Conservation (phyloP, 1,284 basidiomycete species). For the Prillingera fragicola region DNA sequence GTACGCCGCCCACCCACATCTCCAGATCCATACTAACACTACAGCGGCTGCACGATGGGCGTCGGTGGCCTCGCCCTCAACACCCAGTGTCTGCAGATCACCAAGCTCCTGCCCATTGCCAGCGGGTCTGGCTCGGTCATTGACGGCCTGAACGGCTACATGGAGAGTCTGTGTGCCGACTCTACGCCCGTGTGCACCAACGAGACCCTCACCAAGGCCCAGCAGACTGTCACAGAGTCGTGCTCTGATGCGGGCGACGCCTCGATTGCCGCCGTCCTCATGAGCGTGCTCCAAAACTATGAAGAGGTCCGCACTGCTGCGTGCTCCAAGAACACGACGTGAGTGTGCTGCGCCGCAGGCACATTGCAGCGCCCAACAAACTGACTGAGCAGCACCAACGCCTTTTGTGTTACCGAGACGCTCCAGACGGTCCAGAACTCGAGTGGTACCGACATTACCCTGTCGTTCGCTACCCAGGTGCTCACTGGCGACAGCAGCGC, state of each 20-base stretch:
- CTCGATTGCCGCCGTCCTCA: constrained; percentile 28
- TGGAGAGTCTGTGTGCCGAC: constrained; percentile 30
- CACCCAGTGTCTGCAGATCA: constrained; percentile 32
- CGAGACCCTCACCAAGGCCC: constrained; percentile 30
- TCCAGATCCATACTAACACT: not conserved
- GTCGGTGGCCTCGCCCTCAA: constrained; percentile 27
- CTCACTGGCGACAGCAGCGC: constrained; percentile 19
- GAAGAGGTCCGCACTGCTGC: constrained; percentile 29
- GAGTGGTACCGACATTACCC: constrained; percentile 23
- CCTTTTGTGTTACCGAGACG: constrained; percentile 37
- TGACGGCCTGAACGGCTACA: constrained; percentile 31
- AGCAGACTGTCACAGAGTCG: not conserved
- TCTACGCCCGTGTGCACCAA: constrained; percentile 37
- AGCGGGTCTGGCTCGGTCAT: constrained; percentile 26
- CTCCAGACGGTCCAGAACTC: constrained; percentile 32
- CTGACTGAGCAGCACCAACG: constrained; percentile 34
- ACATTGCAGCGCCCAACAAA: no score
- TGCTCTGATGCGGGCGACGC: constrained; percentile 1
- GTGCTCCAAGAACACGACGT: constrained; percentile 41
- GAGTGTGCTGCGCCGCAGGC: constrained; percentile 13
- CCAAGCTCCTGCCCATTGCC: constrained; percentile 26
- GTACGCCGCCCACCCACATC: not conserved
- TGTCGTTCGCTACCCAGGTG: constrained; percentile 25
- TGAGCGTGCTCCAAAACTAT: constrained; percentile 26
- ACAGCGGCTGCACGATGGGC: constrained; percentile 27